Base-by-base conservation (phyloP, 495 filamentous ascomycete species). In the Aspergillus diversus region DNA sequence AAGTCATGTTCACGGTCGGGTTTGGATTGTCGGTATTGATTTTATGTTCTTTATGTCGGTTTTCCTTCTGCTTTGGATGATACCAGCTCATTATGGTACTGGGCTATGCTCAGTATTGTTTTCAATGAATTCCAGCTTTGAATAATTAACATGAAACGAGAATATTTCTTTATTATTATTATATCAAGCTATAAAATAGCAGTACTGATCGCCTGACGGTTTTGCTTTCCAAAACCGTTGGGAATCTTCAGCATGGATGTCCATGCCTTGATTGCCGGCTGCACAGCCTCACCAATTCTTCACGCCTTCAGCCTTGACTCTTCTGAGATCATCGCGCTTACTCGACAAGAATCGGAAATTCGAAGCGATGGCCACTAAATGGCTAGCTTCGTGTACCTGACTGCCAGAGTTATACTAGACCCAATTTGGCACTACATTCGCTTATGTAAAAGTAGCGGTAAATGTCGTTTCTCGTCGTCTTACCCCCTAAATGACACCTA, bases 81-180 rank as follows among this genome's bases (percentile, higher is more conserved):
- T 80, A 80, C 77, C 77, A 75, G 71, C 75, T 76, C 72, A 77
- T 71, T 68, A 61, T 71, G 68, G 67, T 70, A 64, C 65, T 70
- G 67, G 72, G 75, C 74, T 73, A 67, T 70, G 63, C 59, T 69
- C 48, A 66, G 65, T 65, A 51, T 59, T 60, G 52, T 67, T 66
- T 63, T 69, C 62, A 67, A 53, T 75, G 62, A 68, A 74, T 74
- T 27, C 1, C 2, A 71, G 63, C 55, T 67, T 71, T 72, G 73
- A 72, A 71, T 66, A 62, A 73, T 71, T 68, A 58, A 74, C 66
- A 71, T 27, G 67, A 67, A 71, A 76, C 74, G 70, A 66, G 62
- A 73, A 69, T 31, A 37, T 31, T 57, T 67, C 62, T 56, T 66
- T 64, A 66, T 49, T 16, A 43, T 33, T 17, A 43, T 65, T 59